These are phyloP conservation scores for Blastocrithidia nonstop DNA, from an alignment of 208 protist genomes.

Conservation along the genomic window DNA sequence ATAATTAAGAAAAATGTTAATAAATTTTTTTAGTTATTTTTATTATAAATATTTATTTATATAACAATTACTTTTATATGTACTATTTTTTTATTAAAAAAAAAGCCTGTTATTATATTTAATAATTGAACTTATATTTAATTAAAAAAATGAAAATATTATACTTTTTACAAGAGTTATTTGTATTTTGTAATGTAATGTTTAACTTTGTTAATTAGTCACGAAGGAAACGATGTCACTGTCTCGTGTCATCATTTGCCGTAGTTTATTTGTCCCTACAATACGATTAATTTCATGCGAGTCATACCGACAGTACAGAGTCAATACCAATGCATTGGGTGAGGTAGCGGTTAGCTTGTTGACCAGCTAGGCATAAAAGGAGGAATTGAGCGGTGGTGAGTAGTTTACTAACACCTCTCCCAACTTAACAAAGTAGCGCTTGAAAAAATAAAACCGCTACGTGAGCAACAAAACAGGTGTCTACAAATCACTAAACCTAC, in stretches of 20 bases:
- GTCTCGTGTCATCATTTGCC: slow-evolving; percentile 60
- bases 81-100: too few species aligned
- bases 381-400: slow-evolving; percentile 80
- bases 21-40: too few species aligned
- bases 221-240: slow-evolving; percentile 69
- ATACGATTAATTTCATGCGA: slow-evolving; percentile 83
- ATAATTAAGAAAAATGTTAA: too few species aligned
- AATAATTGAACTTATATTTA: too few species aligned
- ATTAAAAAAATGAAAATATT: too few species aligned
- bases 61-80: neutral
- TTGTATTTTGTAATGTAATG: slow-evolving; percentile 4
- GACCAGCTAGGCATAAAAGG: slow-evolving; percentile 89
- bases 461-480: slow-evolving; percentile 86
- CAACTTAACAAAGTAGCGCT: slow-evolving; percentile 86
- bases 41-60: slow-evolving; percentile 1
- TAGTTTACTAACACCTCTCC: slow-evolving; percentile 91
- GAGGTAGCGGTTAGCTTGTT: slow-evolving; percentile 60
- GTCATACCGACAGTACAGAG: slow-evolving; percentile 87
- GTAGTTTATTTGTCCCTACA: slow-evolving; percentile 69
- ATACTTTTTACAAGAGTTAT: too few species aligned
- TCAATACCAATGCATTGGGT: slow-evolving; percentile 68
- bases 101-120: too few species aligned
- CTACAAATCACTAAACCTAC: slow-evolving; percentile 75
- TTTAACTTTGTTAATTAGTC: slow-evolving; percentile 18
- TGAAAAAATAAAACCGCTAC: slow-evolving; percentile 95